These are phyloP conservation scores for Periconia sp. DNA, from an alignment of 2,329 filamentous ascomycete species.

Conservation along the genomic window DNA sequence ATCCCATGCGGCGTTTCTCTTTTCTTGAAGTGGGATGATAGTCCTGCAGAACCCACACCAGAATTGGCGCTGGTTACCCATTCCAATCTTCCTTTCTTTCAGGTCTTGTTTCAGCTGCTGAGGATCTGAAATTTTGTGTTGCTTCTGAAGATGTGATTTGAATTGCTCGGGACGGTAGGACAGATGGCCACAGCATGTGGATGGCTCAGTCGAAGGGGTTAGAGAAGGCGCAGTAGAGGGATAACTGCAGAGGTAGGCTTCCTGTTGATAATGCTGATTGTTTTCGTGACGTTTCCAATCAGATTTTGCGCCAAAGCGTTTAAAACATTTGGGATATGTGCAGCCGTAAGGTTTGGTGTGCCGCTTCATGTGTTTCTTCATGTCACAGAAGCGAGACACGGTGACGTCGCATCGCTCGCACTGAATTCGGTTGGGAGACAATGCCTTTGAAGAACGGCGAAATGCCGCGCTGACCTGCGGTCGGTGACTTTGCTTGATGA, in stretches of 20 bases:
- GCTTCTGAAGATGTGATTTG: conserved; percentile 59
- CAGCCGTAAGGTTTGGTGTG: conserved; percentile 82
- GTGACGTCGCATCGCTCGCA: conserved; percentile 25
- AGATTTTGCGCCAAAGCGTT: conserved; percentile 85
- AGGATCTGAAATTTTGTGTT: conserved; percentile 46
- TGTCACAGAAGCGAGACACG: conserved; percentile 42
- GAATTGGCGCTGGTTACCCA: conserved; percentile 66
- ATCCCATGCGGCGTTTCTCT: conserved; percentile 59
- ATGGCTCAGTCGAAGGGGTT: not conserved
- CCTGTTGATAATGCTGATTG: conserved; percentile 71
- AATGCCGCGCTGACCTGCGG: conserved; percentile 8
- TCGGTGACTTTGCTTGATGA: conserved; percentile 23
- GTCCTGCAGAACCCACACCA: conserved; percentile 84
- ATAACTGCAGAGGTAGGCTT: conserved; percentile 70
- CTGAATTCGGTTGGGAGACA: conserved; percentile 8
- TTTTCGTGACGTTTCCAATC: conserved; percentile 94
- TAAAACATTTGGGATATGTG: conserved; percentile 69
- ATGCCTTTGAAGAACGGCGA: conserved; percentile 15
- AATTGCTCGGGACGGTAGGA: conserved; percentile 64
- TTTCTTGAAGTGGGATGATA: conserved; percentile 55
- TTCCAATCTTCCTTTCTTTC: conserved; percentile 61
- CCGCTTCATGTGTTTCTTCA: conserved; percentile 75
- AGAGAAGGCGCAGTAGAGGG: not conserved
- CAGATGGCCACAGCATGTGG: conserved; percentile 56
- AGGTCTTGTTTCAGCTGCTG: conserved; percentile 47